A percentile compares a stretch with the other conserved stretches of the same genome.
phyloP scores from a whole-genome alignment of 2,329 filamentous ascomycete genomes.

The Apiospora arundinis region DNA sequence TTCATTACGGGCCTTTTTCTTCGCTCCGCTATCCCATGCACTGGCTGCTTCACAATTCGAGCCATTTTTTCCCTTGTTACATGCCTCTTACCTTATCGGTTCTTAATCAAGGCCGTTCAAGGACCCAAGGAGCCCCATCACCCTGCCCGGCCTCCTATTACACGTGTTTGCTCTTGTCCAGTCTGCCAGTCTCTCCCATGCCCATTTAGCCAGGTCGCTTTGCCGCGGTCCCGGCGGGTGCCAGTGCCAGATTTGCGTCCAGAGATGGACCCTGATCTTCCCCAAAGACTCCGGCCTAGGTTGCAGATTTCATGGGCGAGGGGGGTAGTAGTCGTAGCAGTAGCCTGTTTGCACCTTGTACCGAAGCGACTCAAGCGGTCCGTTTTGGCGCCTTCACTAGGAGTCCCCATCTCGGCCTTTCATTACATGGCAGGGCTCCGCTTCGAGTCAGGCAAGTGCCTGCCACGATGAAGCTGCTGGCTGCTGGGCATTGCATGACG shows the following conservation, averaged over 20 bases:
- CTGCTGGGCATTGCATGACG: constrained; percentile 16
- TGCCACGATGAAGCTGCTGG: constrained; percentile 20
- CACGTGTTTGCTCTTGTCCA: constrained; percentile 5
- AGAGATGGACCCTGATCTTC: constrained; percentile 23
- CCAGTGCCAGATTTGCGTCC: constrained; percentile 16
- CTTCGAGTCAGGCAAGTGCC: constrained; percentile 29
- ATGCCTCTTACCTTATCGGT: constrained; percentile 4
- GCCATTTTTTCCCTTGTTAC: constrained; percentile 3
- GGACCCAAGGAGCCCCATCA: background rate
- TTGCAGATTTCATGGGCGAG: constrained; percentile 28
- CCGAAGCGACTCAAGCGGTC: constrained; percentile 29
- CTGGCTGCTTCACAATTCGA: constrained; percentile 19
- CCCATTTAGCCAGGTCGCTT: constrained; percentile 25
- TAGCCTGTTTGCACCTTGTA: constrained; percentile 27
- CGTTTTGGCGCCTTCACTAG: constrained; percentile 25
- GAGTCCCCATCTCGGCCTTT: constrained; percentile 25
- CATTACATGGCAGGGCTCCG: constrained; percentile 24
- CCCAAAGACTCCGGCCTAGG: constrained; percentile 29
- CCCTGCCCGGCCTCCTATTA: constrained; percentile 1
- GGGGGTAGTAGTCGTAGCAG: constrained; percentile 28
- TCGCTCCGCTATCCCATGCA: constrained; percentile 14
- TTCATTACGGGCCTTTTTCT: constrained; percentile 21
- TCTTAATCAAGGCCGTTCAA: background rate
- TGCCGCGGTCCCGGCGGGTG: constrained; percentile 22
- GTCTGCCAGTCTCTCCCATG: constrained; percentile 18